Conservation (phyloP, 768 basidiomycete species). For the Tremella mesenterica region DNA sequence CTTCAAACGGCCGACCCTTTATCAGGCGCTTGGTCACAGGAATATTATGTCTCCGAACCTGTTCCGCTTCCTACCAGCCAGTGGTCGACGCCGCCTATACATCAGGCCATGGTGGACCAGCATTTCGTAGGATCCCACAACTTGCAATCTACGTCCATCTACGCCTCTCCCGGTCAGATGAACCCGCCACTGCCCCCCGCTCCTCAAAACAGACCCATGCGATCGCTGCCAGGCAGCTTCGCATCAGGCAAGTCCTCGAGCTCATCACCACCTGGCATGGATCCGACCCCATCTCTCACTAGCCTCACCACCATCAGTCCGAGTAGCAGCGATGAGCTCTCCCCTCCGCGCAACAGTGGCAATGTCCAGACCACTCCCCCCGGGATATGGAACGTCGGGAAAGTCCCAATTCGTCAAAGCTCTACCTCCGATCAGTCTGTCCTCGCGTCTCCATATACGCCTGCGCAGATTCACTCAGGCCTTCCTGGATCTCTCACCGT, state of each 20-base stretch:
- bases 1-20: neutral
- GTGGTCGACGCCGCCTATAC: neutral
- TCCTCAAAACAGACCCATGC: neutral
- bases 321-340: slow-evolving; percentile 19
- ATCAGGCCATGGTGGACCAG: neutral
- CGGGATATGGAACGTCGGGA: too few relatives aligned
- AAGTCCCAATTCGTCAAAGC: too few relatives aligned
- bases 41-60: neutral
- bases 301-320: slow-evolving; percentile 31
- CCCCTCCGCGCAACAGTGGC: too few relatives aligned
- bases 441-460: too few relatives aligned
- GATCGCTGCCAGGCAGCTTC: neutral
- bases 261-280: slow-evolving; percentile 4
- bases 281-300: slow-evolving; percentile 28
- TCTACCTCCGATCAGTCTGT: too few relatives aligned
- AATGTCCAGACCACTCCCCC: too few relatives aligned
- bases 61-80: neutral
- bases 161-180: neutral
- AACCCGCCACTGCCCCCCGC: neutral
- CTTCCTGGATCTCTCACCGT: too few relatives aligned
- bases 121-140: neutral
- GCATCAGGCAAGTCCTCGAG: slow-evolving; percentile 1
- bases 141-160: neutral
- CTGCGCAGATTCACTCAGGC: too few relatives aligned
- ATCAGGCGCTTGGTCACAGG: neutral